Conservation (phyloP, 257 asterid species). For the Plantago major region DNA sequence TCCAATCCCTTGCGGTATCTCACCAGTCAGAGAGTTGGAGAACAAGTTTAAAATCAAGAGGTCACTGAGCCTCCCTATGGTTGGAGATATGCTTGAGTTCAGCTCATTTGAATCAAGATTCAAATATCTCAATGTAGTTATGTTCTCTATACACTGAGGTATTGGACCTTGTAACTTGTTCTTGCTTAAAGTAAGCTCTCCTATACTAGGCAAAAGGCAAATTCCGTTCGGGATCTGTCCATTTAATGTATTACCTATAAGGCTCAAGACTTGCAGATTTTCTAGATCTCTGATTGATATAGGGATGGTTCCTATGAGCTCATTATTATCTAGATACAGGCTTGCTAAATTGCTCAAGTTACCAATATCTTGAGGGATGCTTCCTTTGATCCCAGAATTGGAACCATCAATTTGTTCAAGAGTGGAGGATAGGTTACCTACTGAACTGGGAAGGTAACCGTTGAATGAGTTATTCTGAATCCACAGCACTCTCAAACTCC, state of each 20-base stretch:
- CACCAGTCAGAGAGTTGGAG: constrained; percentile 22
- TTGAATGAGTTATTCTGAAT: constrained; percentile 16
- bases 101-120: constrained; percentile 16
- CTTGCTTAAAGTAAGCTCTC: constrained; percentile 4
- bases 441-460: constrained; percentile 18
- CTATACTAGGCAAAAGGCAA: constrained; percentile 13
- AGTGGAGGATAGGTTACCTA: constrained; percentile 26
- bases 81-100: constrained; percentile 3
- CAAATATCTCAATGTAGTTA: constrained; percentile 5
- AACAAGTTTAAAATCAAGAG: constrained; percentile 13
- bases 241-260: constrained; percentile 13
- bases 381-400: constrained; percentile 19
- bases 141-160: constrained; percentile 22
- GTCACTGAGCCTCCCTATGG: constrained; percentile 22
- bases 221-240: constrained; percentile 19
- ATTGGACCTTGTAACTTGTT: constrained; percentile 21
- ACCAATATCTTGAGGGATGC: constrained; percentile 24
- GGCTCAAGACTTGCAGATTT: constrained; percentile 22
- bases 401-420: constrained; percentile 5
- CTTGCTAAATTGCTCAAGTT: constrained; percentile 13
- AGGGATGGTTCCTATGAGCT: constrained; percentile 19
- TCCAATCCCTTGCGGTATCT: constrained; percentile 10
- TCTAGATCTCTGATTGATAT: constrained; percentile 3
- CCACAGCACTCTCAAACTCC: constrained; percentile 12
- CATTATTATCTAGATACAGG: constrained; percentile 5